These are phyloP conservation scores for Neonectria magnoliae DNA, from an alignment of 2,329 filamentous ascomycete genomes.

Conservation along the genomic window DNA sequence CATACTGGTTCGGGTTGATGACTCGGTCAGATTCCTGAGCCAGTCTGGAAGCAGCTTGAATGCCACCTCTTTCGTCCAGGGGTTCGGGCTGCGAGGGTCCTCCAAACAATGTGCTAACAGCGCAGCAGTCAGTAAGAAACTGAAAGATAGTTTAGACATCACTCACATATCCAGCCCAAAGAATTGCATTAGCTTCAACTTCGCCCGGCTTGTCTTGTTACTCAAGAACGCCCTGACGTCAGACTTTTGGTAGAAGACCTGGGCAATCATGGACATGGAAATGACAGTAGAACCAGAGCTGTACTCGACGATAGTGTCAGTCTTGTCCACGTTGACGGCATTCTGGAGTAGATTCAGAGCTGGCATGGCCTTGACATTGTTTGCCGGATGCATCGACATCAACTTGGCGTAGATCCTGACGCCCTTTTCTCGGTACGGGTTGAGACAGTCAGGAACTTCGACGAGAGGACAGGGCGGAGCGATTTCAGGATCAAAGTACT, in stretches of 20 bases:
- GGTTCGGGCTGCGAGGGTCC: slow-evolving; percentile 68
- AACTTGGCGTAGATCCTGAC: slow-evolving; percentile 73
- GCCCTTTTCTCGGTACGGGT: slow-evolving; percentile 66
- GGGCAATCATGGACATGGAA: slow-evolving; percentile 65
- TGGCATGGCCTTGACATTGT: slow-evolving; percentile 73
- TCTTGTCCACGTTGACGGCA: slow-evolving; percentile 46
- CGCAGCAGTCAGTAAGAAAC: neutral
- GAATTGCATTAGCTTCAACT: slow-evolving; percentile 66
- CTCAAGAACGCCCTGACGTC: slow-evolving; percentile 66
- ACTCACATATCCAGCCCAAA: slow-evolving; percentile 64
- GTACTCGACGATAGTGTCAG: slow-evolving; percentile 66
- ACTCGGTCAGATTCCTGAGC: slow-evolving; percentile 54
- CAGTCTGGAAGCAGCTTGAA: slow-evolving; percentile 56
- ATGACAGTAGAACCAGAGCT: slow-evolving; percentile 71
- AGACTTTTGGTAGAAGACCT: slow-evolving; percentile 60
- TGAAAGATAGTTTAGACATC: slow-evolving; percentile 8
- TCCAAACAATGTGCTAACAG: slow-evolving; percentile 61
- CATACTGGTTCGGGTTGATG: slow-evolving; percentile 66
- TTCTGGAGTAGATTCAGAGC: slow-evolving; percentile 62
- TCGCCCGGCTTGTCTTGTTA: slow-evolving; percentile 66
- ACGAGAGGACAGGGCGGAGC: slow-evolving; percentile 69
- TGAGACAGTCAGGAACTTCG: slow-evolving; percentile 66
- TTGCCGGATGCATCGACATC: slow-evolving; percentile 71
- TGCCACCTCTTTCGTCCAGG: slow-evolving; percentile 62
- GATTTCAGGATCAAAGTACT: slow-evolving; percentile 69